Conservation (phyloP, 352 stramenopile genomes). For the Globisporangium heterothallicum region DNA sequence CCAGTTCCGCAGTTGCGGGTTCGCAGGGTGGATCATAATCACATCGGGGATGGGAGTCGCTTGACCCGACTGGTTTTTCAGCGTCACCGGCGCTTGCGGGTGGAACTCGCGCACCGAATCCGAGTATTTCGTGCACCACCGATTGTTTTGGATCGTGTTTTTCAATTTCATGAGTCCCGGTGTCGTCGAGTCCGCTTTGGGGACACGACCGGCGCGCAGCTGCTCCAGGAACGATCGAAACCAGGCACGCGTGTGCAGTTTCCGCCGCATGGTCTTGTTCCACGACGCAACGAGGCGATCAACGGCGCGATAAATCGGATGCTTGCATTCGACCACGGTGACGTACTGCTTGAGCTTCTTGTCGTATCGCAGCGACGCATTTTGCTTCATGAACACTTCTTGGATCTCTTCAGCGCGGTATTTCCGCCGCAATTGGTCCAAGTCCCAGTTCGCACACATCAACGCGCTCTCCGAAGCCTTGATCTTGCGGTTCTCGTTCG, state of each 20-base stretch:
- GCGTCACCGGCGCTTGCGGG: slow-evolving; percentile 74
- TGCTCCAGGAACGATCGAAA: slow-evolving; percentile 89
- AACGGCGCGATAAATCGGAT: slow-evolving; percentile 88
- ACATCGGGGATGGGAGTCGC: slow-evolving; percentile 26
- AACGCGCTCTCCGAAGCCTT: slow-evolving; percentile 66
- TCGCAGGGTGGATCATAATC: slow-evolving; percentile 59
- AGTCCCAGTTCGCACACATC: slow-evolving; percentile 91
- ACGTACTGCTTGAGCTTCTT: slow-evolving; percentile 84
- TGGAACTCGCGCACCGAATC: slow-evolving; percentile 56
- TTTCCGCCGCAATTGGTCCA: slow-evolving; percentile 82
- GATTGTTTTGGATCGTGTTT: slow-evolving; percentile 73
- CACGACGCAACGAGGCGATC: slow-evolving; percentile 43
- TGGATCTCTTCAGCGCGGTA: slow-evolving; percentile 90
- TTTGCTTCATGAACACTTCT: slow-evolving; percentile 89
- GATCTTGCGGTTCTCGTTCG: slow-evolving; percentile 44
- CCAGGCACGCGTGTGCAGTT: slow-evolving; percentile 83
- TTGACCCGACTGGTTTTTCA: slow-evolving; percentile 53
- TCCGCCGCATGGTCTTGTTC: slow-evolving; percentile 87
- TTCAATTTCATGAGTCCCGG: slow-evolving; percentile 78
- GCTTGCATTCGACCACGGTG: slow-evolving; percentile 82
- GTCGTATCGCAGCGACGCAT: slow-evolving; percentile 85
- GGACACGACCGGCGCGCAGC: slow-evolving; percentile 55
- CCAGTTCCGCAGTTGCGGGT: slow-evolving; percentile 50
- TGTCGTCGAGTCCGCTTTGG: slow-evolving; percentile 30
- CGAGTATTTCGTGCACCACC: slow-evolving; percentile 63